Base-by-base conservation (phyloP, 2,329 filamentous ascomycete species). In the Bipolaris gigantea region DNA sequence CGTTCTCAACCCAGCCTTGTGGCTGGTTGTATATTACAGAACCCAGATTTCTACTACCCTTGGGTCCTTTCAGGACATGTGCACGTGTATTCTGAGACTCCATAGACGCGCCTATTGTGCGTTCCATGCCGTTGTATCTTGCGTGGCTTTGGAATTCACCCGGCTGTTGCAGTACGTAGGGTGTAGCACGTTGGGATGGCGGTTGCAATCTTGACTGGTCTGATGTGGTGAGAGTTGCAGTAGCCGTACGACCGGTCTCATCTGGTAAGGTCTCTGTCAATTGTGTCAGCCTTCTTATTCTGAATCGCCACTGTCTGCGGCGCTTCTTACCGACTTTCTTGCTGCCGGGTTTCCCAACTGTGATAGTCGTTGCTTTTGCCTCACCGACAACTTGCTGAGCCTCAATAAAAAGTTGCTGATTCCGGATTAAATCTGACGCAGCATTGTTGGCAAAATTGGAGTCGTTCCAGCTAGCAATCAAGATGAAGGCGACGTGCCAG, bases 401-500 rank as follows among this genome's bases (percentile, higher is more conserved):
- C 18, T 25, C 16, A 34, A 27, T 15, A 27, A 15, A 19, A 23
- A 38, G 16, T n/a, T 42, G 27, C 23, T 44, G 48, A 33, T 9
- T 19, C 18, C 36, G 35, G 23, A 13, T 36, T 21, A 19, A 33
- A n/a, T 10, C 18, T n/a, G 32, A 8, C 34, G 39, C 46, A 9
- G 48, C 51, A 6, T 51, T 50, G 5, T 43, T 48, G 23, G 57
- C 39, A 39, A 27, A 25, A 8, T 40, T 30, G 4, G 41, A 15
- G n/a, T 50, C 48, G 15, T 50, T 38, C 58, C 69, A 64, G 18
- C 47, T 36, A 11, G 36, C 46, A n/a, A 67, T 61, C 56, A 73
- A 62, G 18, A 64, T 54, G 34, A 67, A 56, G 34, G 58, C 46
- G 19, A 62, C 64, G 23, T 73, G 65, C 60, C 65, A 73, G 8